Conservation (phyloP, 306 rosid species). For the Medicago lupulina region DNA sequence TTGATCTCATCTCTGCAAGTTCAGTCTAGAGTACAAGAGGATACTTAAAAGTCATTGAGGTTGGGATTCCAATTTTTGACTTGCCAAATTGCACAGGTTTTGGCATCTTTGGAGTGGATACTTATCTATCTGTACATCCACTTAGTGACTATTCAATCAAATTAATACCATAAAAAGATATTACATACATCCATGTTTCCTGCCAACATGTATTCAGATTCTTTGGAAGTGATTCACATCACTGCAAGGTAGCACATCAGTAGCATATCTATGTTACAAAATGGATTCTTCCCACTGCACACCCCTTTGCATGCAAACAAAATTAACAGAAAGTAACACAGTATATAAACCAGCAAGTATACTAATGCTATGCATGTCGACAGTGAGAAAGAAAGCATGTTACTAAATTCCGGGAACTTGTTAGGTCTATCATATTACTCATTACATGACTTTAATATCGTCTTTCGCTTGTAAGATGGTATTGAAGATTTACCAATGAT, state of each 20-base stretch:
- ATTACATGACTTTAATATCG: constrained; percentile 51
- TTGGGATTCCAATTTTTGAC: constrained; percentile 36
- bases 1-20: constrained; percentile 48
- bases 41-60: constrained; percentile 34
- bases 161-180: constrained; percentile 3
- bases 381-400: constrained; percentile 11
- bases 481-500: constrained; percentile 62
- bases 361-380: constrained; percentile 7
- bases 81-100: constrained; percentile 42
- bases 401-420: constrained; percentile 24
- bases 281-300: not conserved
- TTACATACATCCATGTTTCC: not conserved
- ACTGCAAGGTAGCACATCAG: too few relatives aligned
- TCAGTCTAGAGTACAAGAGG: constrained; percentile 32
- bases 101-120: constrained; percentile 40
- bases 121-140: constrained; percentile 46
- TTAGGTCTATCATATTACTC: not conserved
- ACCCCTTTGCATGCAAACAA: constrained; percentile 19
- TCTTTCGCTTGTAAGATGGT: constrained; percentile 51
- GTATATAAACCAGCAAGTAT: constrained; percentile 8
- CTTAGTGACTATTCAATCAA: constrained; percentile 5
- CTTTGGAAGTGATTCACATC: not conserved
- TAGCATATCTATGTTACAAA: not conserved
- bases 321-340: not conserved
- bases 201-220: not conserved